Evolutionary conservation across 306 rosid genomes (phyloP), one percentile per base, ranked within the genome.

Genomic region (Sindora glabra): DNA sequence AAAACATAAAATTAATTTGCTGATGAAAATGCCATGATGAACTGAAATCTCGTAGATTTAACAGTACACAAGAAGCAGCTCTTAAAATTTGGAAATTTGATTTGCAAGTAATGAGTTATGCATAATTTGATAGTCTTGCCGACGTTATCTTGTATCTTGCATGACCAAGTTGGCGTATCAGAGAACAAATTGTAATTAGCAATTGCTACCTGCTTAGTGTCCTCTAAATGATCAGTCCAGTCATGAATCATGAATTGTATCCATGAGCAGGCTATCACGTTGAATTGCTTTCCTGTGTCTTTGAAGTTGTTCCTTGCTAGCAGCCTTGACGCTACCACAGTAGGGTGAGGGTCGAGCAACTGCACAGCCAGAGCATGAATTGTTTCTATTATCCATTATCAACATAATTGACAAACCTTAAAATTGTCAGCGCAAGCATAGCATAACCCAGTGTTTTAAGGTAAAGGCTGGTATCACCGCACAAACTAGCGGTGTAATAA

Each of bases 211-310:
- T 84, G 87, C 53, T 80, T 49, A 21, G 86, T 89, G 65, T 85
- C 96, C 74, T 82, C 96, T 59, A 89, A 72, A 72, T 85, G 94
- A 48, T 89, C 87, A 33, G 80, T 69, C 96, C 96, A 89, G 59
- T 85, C 96, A 74, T 89, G 96, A 59, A 89, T 72, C 96, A 89
- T 85, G 69, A 89, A 80, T 45, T 89, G 96, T 45, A 85, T 61
- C 96, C 96, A 85, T 8, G 88, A 82, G 51, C 86, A 69, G 26
- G 90, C 94, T 41, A 88, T 82, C 82, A 88, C 70, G 77, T 82
- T 85, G 84, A 88, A 82, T 45, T 88, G 96, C 41, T 85, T 76
- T 62, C 84, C 94, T 6, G 67, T 32, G 47, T 82, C 94, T 15
- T 44, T 67, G 71, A 71, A 88, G n/a, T 57, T 72, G 63, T 72